Evolutionary conservation across 345 rosid genomes (phyloP).

Genomic region (Nasturtium officinale): DNA sequence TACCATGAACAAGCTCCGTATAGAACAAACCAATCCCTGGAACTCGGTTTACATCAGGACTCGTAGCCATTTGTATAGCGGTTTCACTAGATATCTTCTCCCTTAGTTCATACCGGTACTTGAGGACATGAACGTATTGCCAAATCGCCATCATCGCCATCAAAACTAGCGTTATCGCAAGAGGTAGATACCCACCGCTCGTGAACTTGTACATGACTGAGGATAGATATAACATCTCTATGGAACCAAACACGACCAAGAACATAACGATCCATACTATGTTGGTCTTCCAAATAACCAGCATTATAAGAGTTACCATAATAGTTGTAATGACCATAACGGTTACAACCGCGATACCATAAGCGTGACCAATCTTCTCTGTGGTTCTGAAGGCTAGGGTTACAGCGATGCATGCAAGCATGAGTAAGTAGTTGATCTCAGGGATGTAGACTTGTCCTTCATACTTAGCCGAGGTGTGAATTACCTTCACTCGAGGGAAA

Average conservation of each 20-base stretch:
- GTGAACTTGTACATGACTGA: conserved; percentile 63
- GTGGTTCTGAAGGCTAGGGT: conserved; percentile 55
- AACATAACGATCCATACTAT: conserved; percentile 48
- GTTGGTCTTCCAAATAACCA: conserved; percentile 67
- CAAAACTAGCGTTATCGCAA: conserved; percentile 48
- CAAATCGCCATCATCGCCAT: conserved; percentile 63
- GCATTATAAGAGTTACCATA: conserved; percentile 66
- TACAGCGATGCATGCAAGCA: conserved; percentile 68
- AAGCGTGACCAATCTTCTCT: conserved; percentile 70
- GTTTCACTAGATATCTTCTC: conserved; percentile 61
- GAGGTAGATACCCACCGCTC: conserved; percentile 64
- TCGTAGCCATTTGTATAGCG: conserved; percentile 45
- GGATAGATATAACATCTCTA: conserved; percentile 55
- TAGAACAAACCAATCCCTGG: conserved; percentile 74
- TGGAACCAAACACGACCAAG: conserved; percentile 43
- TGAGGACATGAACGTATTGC: conserved; percentile 60
- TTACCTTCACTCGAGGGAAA: conserved; percentile 79
- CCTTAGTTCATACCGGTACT: conserved; percentile 57
- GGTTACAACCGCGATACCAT: conserved; percentile 72
- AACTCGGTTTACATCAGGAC: conserved; percentile 49
- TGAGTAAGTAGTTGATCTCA: conserved; percentile 75
- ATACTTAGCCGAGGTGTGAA: conserved; percentile 73
- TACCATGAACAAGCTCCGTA: conserved; percentile 78
- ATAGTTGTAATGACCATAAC: conserved; percentile 69
- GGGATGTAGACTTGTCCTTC: conserved; percentile 92